A percentile compares a stretch with the other conserved stretches of the same genome.
These are phyloP conservation scores for Uronychia setigera DNA, from an alignment of 73 alveolate genomes.

Conservation along the genomic window DNA sequence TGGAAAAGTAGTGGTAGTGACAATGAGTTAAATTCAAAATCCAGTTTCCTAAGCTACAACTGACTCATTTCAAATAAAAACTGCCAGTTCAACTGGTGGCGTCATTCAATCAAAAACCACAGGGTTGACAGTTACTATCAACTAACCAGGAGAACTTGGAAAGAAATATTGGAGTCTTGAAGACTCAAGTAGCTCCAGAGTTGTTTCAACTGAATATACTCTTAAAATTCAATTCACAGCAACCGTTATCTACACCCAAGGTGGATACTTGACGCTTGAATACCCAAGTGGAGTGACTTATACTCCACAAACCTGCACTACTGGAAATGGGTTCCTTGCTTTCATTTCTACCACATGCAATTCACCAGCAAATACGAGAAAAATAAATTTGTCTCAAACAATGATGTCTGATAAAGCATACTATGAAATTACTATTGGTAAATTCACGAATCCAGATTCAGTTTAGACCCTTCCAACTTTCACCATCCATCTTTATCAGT, in stretches of 20 bases:
- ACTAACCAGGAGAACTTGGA: not conserved
- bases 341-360: not conserved
- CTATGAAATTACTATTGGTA: not conserved
- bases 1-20: not conserved
- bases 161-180: not conserved
- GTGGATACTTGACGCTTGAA: not conserved
- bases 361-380: not conserved
- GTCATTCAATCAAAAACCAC: not conserved
- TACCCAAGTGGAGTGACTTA: not conserved
- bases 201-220: not conserved
- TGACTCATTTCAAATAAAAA: not conserved
- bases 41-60: not conserved
- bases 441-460: not conserved
- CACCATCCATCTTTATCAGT: not conserved
- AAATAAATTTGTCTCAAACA: not conserved
- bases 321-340: not conserved
- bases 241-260: not conserved
- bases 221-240: not conserved
- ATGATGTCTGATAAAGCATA: not conserved
- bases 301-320: not conserved
- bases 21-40: no score
- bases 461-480: conserved; percentile 14
- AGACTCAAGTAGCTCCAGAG: not conserved
- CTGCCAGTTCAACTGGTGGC: not conserved
- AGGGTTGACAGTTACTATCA: not conserved